Base-by-base conservation (phyloP, 768 basidiomycete species). In the Leccinum disarticulatum region DNA sequence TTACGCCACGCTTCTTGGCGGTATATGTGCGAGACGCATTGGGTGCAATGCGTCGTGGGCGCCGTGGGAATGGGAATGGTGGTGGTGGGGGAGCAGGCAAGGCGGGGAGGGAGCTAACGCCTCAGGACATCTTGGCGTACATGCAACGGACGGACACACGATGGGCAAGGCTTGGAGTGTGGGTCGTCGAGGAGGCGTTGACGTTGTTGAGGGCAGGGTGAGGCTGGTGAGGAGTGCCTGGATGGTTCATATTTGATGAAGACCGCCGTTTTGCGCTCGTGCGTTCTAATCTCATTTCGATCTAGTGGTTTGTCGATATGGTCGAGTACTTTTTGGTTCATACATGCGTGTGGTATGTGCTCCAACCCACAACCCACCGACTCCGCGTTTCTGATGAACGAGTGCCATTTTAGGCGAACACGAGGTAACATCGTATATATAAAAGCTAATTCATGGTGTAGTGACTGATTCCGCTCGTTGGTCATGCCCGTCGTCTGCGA, bases 131-230 rank as follows among this genome's bases (percentile, higher is more conserved):
- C 22, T 68, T 82, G 27, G 61, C 60, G 1, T 76, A 74, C 58
- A 64, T 92, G 64, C 68, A 69, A 52, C 77, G 73, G 57, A 75
- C 71, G 53, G 90, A 91, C 62, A 85, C 80, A 65, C 77, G 84
- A 31, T 92, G 90, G 90, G 79, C 76, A 61, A 78, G 78, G 63
- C 73, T 91, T 8, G 87, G 87, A 1, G 76, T 79, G 52, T 90
- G 87, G 85, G 78, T 77, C 59, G 78, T 91, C 1, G 77, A 83
- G 55, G 88, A 87, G 53, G 83, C 87, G 1, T 62, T 91, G 64
- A 73, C 79, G 55, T 65, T 80, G 28, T 47, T 64, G 64, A 68
- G 30, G 35, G 17, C 10, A 1, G 30, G 55, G 2, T 59, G 27
- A 54, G 9, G 50, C n/a, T 2, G 17, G 14, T 38, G 17, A 41